These are phyloP conservation scores for Tetrapisispora phaffii DNA, from an alignment of 805 yeast species.

Conservation along the genomic window DNA sequence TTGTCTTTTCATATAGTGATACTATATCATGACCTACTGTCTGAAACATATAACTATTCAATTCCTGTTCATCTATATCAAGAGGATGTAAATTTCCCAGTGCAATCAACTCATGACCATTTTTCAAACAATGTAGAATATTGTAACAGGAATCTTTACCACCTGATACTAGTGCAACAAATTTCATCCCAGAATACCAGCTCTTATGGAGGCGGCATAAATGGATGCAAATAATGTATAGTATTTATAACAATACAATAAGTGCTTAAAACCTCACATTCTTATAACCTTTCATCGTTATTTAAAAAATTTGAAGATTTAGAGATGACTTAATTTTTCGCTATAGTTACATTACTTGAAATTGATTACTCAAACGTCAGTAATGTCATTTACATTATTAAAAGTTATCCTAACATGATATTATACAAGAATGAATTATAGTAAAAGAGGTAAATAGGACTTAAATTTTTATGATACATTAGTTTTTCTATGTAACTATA, in stretches of 20 bases:
- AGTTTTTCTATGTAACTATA: background rate
- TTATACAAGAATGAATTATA: too few relatives aligned
- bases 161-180: conserved; percentile 86
- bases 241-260: too few relatives aligned
- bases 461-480: too few relatives aligned
- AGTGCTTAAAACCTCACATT: too few relatives aligned
- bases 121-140: conserved; percentile 70
- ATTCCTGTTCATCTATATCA: conserved; percentile 43
- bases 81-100: conserved; percentile 76
- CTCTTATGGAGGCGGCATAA: too few relatives aligned
- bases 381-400: too few relatives aligned
- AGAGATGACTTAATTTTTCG: too few relatives aligned
- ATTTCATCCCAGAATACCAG: conserved; percentile 63
- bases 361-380: too few relatives aligned
- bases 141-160: conserved; percentile 95
- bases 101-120: conserved; percentile 80
- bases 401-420: too few relatives aligned
- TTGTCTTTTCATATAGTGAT: conserved; percentile 52
- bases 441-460: background rate
- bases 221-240: background rate
- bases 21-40: conserved; percentile 89
- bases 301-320: too few relatives aligned
- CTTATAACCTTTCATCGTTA: too few relatives aligned
- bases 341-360: too few relatives aligned
- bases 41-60: conserved; percentile 95